Conservation (phyloP, 2,329 filamentous ascomycete genomes). For the Nemania serpens region DNA sequence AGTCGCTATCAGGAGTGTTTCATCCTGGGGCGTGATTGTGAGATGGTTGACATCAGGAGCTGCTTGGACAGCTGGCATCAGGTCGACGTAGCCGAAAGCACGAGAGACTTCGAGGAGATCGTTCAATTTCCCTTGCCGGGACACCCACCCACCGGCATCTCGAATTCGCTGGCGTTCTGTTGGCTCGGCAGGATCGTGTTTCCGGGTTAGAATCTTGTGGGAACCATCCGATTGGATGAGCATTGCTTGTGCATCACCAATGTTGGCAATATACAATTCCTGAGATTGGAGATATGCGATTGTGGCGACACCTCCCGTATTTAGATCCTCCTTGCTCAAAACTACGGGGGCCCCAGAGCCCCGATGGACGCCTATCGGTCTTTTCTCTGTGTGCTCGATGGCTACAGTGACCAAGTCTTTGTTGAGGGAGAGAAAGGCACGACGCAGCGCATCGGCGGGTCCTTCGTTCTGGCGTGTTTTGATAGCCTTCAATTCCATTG, state of each 20-base stretch:
- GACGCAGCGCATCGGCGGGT: constrained; percentile 79
- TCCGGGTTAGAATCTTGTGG: constrained; percentile 81
- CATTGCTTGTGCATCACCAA: constrained; percentile 95
- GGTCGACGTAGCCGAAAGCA: constrained; percentile 91
- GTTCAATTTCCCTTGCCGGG: constrained; percentile 90
- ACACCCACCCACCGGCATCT: constrained; percentile 94
- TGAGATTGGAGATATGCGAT: constrained; percentile 88
- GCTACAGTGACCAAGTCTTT: constrained; percentile 90
- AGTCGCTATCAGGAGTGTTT: constrained; percentile 90
- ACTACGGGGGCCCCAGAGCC: constrained; percentile 74
- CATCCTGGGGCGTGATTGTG: constrained; percentile 83
- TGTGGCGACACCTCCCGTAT: constrained; percentile 88
- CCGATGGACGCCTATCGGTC: constrained; percentile 68
- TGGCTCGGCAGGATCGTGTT: constrained; percentile 90
- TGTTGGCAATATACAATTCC: constrained; percentile 91
- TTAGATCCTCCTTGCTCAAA: constrained; percentile 85
- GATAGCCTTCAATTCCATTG: constrained; percentile 76
- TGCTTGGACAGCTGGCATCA: constrained; percentile 92
- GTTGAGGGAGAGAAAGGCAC: constrained; percentile 87
- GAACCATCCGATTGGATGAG: constrained; percentile 87
- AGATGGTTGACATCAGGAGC: constrained; percentile 82
- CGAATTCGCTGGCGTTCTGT: constrained; percentile 86
- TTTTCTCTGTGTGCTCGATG: constrained; percentile 78
- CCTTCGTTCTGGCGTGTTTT: constrained; percentile 71
- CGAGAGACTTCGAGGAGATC: constrained; percentile 89